These are phyloP conservation scores for Gossypium anomalum DNA, from an alignment of 345 rosid genomes.

Conservation along the genomic window DNA sequence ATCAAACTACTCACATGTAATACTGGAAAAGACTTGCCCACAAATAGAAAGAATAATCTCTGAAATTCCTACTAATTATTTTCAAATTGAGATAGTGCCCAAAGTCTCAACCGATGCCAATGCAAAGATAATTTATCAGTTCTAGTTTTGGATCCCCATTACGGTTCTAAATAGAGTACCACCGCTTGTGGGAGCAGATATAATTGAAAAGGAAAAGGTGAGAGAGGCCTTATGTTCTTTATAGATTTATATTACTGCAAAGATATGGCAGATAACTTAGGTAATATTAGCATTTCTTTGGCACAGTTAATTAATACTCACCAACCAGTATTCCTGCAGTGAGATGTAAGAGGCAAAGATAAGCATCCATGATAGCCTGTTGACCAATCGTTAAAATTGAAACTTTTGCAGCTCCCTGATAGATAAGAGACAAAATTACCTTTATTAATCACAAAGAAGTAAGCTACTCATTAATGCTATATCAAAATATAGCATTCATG, in stretches of 20 bases:
- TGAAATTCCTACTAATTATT: not conserved
- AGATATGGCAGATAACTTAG: not conserved
- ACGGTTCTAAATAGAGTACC: not conserved
- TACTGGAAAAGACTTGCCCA: not conserved
- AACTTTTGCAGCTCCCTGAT: slow-evolving; percentile 98
- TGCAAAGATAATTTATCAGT: slow-evolving; percentile 6
- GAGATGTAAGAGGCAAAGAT: slow-evolving; percentile 91
- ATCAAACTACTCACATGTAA: slow-evolving; percentile 6
- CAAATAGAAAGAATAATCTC: not conserved
- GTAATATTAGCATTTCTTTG: slow-evolving; percentile 5
- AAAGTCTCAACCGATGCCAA: not conserved
- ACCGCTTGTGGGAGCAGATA: not conserved
- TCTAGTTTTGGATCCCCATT: not conserved
- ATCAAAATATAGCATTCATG: not conserved
- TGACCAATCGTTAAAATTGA: slow-evolving; percentile 92
- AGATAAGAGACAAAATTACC: slow-evolving; percentile 20
- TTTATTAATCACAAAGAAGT: slow-evolving; percentile 11
- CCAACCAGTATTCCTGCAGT: slow-evolving; percentile 97
- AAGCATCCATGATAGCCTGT: slow-evolving; percentile 98
- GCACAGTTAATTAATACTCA: slow-evolving; percentile 27
- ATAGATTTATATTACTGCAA: slow-evolving; percentile 2
- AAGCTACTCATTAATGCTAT: not conserved
- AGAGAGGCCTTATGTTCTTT: slow-evolving; percentile 1
- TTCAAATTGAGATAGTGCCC: not conserved
- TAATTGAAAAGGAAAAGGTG: not conserved